Conservation (phyloP, 192 early-diverging fungal species). For the Allomyces macrogynus region DNA sequence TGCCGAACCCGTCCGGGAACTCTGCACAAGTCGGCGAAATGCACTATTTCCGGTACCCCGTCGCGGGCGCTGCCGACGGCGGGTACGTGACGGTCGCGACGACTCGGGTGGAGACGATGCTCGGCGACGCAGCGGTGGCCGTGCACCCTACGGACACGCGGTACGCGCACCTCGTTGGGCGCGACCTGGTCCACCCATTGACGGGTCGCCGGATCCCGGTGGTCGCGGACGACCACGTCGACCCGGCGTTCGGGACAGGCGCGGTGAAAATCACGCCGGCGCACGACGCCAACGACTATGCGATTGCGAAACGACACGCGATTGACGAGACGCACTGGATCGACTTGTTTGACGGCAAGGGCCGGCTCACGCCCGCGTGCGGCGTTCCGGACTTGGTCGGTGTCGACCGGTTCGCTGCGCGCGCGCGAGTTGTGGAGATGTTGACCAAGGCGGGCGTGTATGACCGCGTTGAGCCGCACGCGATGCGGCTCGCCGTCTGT, state of each 20-base stretch:
- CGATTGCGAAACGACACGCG: constrained; percentile 57
- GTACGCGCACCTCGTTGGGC: constrained; percentile 52
- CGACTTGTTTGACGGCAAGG: constrained; percentile 40
- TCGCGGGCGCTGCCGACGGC: constrained; percentile 37
- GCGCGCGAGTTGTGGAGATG: constrained; percentile 40
- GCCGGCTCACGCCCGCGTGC: not conserved
- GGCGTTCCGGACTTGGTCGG: not conserved
- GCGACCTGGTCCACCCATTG: constrained; percentile 65
- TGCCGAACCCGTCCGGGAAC: not conserved
- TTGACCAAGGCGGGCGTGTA: constrained; percentile 49
- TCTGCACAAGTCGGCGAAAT: constrained; percentile 91
- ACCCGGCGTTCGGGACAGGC: constrained; percentile 84
- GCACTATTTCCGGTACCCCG: constrained; percentile 67
- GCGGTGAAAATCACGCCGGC: constrained; percentile 95
- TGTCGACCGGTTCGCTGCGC: constrained; percentile 11
- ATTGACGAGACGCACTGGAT: constrained; percentile 14
- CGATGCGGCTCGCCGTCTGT: constrained; percentile 47
- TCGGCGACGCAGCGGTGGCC: constrained; percentile 85
- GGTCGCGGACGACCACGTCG: constrained; percentile 58
- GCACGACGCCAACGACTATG: constrained; percentile 82
- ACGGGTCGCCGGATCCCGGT: constrained; percentile 58
- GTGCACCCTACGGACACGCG: constrained; percentile 66
- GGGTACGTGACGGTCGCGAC: constrained; percentile 65
- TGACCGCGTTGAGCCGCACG: constrained; percentile 50
- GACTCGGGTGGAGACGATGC: constrained; percentile 95